These are phyloP conservation scores for Pythium apleroticum DNA, from an alignment of 352 stramenopile species.

Conservation along the genomic window DNA sequence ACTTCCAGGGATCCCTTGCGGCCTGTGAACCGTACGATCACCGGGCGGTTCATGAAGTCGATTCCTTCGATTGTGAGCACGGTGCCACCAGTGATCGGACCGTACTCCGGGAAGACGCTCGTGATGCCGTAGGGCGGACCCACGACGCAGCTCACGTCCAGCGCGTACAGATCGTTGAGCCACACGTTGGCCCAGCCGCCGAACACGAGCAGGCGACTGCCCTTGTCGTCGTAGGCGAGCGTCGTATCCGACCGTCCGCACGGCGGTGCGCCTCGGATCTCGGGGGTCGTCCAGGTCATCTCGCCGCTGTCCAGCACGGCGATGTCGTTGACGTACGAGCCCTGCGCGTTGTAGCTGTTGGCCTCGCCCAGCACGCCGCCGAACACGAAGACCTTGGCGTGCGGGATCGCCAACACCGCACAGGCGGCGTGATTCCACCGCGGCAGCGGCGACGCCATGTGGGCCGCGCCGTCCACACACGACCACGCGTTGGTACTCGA, in stretches of 20 bases:
- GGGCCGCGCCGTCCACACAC: slow-evolving; percentile 56
- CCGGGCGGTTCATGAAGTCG: slow-evolving; percentile 85
- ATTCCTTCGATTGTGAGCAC: slow-evolving; percentile 89
- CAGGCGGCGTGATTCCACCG: slow-evolving; percentile 95
- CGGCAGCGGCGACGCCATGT: slow-evolving; percentile 74
- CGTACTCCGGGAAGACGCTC: slow-evolving; percentile 84
- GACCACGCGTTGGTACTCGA: slow-evolving; percentile 85
- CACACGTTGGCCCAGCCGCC: slow-evolving; percentile 96
- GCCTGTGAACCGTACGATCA: slow-evolving; percentile 91
- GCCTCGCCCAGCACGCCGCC: slow-evolving; percentile 93
- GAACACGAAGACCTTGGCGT: slow-evolving; percentile 97
- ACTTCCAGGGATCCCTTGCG: slow-evolving; percentile 90
- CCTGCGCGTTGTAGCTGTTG: slow-evolving; percentile 83
- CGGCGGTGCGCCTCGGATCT: slow-evolving; percentile 79
- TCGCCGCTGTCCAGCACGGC: slow-evolving; percentile 93
- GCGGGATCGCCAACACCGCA: slow-evolving; percentile 92
- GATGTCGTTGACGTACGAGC: slow-evolving; percentile 89
- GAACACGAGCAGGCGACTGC: slow-evolving; percentile 91
- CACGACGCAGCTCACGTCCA: slow-evolving; percentile 94
- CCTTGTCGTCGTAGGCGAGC: slow-evolving; percentile 93
- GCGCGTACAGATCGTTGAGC: slow-evolving; percentile 90
- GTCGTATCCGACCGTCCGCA: slow-evolving; percentile 90
- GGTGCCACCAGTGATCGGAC: slow-evolving; percentile 92
- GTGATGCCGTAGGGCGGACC: slow-evolving; percentile 96
- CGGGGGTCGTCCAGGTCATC: slow-evolving; percentile 84